phyloP scores from a whole-genome alignment of 2,329 filamentous ascomycete genomes.

The Penicillium sp. region DNA sequence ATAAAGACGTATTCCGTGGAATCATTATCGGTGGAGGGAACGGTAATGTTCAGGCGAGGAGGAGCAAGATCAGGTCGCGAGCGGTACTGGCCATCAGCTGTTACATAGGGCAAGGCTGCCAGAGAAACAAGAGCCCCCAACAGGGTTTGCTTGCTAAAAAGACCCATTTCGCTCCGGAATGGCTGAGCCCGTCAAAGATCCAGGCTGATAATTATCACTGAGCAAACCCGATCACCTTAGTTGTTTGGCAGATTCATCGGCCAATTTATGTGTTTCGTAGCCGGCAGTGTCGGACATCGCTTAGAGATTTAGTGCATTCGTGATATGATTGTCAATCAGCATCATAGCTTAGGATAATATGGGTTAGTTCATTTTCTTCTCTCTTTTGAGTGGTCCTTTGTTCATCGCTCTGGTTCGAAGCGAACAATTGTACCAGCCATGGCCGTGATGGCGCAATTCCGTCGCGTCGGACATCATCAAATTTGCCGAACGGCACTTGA shows the following conservation, averaged over 20 bases:
- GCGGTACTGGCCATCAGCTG: not conserved
- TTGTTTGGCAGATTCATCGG: no score
- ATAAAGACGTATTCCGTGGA: slow-evolving; percentile 32
- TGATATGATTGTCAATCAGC: not conserved
- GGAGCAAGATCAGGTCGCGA: not conserved
- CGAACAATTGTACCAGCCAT: not conserved
- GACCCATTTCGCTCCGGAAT: no score
- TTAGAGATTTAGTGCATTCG: not conserved
- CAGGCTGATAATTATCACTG: no score
- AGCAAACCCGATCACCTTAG: no score
- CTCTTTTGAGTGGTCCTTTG: not conserved
- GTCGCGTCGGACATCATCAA: no score
- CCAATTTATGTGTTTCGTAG: not conserved
- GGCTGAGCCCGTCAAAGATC: no score
- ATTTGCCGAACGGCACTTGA: no score
- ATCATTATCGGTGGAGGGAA: not conserved
- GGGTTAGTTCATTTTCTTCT: not conserved
- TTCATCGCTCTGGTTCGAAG: not conserved
- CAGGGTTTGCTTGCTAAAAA: not conserved
- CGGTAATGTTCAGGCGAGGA: not conserved
- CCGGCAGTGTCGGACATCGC: not conserved
- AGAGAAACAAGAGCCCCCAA: not conserved
- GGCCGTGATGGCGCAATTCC: not conserved
- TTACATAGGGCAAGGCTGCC: slow-evolving; percentile 37
- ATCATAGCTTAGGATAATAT: not conserved